Evolutionary conservation across 441 rosid genomes (phyloP).

Genomic region (Hura crepitans): DNA sequence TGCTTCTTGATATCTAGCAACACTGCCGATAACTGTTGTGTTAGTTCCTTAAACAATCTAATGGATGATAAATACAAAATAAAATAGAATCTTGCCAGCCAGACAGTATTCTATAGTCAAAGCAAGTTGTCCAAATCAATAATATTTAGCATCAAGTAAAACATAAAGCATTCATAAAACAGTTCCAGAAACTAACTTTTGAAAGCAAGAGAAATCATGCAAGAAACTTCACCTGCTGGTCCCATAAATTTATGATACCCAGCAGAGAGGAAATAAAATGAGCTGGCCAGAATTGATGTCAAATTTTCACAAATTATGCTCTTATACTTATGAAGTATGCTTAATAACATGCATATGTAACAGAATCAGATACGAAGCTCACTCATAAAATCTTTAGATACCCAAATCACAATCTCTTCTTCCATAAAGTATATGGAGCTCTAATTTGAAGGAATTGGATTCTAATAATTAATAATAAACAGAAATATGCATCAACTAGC

Average conservation of each 20-base stretch:
- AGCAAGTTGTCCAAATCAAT: background rate
- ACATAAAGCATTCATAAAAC: background rate
- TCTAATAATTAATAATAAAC: background rate
- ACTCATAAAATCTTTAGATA: background rate
- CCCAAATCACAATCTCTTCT: background rate
- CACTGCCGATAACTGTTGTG: constrained; percentile 48
- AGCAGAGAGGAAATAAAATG: constrained; percentile 2
- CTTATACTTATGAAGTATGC: background rate
- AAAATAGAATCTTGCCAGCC: constrained; percentile 23
- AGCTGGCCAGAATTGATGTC: background rate
- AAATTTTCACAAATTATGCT: background rate
- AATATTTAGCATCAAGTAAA: constrained; percentile 8
- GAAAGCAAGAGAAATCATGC: background rate
- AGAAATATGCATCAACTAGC: background rate
- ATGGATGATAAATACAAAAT: constrained; percentile 15
- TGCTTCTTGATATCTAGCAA: constrained; percentile 92
- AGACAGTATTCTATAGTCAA: constrained; percentile 8
- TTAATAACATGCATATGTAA: background rate
- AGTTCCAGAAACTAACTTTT: background rate
- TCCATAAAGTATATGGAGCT: background rate
- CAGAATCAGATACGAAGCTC: background rate
- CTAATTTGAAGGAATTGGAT: background rate
- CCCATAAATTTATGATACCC: background rate
- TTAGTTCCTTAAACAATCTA: constrained; percentile 27
- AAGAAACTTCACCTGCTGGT: background rate